Evolutionary conservation across 2,329 filamentous ascomycete genomes (phyloP), one percentile per base, ranked within the genome.

Genomic region (Grosmannia clavigera): DNA sequence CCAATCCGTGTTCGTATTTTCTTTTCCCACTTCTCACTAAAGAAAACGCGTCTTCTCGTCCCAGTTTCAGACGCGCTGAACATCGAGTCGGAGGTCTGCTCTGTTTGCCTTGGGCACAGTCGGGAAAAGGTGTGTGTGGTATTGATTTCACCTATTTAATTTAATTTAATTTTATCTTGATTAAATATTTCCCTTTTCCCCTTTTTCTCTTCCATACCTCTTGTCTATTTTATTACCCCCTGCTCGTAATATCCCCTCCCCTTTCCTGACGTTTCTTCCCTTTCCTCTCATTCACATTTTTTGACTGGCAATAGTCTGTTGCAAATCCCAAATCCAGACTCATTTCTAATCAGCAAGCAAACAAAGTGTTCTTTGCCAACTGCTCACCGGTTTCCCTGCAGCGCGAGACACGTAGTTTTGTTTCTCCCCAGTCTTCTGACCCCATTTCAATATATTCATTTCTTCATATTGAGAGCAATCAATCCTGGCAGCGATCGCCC

Each of bases 181-280:
- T 54, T 53, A 14, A 53, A 51, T 58, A 52, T 55, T 48, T 59
- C 14, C 10, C 38, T 50, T 51, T 50, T 59, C 9, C 48, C 6
- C n/a, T 19, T 54, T 59, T 55, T 7, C 22, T 14, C 25, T 43
- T 27, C 7, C 25, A 12, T 29, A 16, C n/a, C 40, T 31, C 31
- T 40, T 31, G 40, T 31, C 46, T 25, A 22, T 38, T 25, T 50
- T 50, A 22, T 55, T 33, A 27, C 50, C 27, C 33, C 55, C 38
- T 35, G 22, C 48, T 38, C 67, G 2, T 81, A 35, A 35, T 38
- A 51, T 35, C 27, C 40, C 22, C 31, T 27, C 35, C 55, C 58
- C 80, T 35, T 38, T 38, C 27, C 31, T 55, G 19, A 25, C 52
- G 52, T 33, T 57, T 38, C 11, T 33, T 29, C 27, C 38, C 55